phyloP scores from a whole-genome alignment of 108 stramenopile species.

The Epipyxis sp. region DNA sequence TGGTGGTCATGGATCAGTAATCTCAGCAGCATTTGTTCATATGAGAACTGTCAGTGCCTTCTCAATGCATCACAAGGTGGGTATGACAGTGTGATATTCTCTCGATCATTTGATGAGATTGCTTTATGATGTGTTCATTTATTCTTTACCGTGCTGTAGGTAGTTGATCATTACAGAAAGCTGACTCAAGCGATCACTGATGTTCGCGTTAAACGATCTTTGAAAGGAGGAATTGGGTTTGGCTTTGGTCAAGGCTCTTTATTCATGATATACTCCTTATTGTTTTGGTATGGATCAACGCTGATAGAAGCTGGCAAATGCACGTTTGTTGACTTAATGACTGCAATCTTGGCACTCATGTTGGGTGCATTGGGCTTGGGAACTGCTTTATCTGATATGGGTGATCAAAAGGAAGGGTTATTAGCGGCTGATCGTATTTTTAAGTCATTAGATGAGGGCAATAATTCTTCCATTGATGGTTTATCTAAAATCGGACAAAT shows the following conservation, averaged over 20 bases:
- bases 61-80: slow-evolving; percentile 25
- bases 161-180: neutral
- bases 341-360: slow-evolving; percentile 63
- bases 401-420: slow-evolving; percentile 36
- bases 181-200: neutral
- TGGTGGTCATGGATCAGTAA: neutral
- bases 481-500: neutral
- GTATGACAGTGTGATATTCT: too few relatives aligned
- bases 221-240: slow-evolving; percentile 19
- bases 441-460: slow-evolving; percentile 1
- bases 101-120: too few relatives aligned
- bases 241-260: neutral
- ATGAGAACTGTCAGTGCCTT: slow-evolving; percentile 28
- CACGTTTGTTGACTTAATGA: slow-evolving; percentile 56
- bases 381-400: slow-evolving; percentile 47
- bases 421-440: slow-evolving; percentile 47
- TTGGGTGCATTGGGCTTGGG: slow-evolving; percentile 63
- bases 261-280: slow-evolving; percentile 11
- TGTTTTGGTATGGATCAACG: slow-evolving; percentile 55
- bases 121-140: too few relatives aligned
- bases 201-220: neutral
- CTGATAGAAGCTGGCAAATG: slow-evolving; percentile 51
- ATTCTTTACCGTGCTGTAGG: too few relatives aligned
- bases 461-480: neutral
- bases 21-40: slow-evolving; percentile 2